Evolutionary conservation across 805 yeast genomes (phyloP).

Genomic region (Hanseniaspora jakobsenii): DNA sequence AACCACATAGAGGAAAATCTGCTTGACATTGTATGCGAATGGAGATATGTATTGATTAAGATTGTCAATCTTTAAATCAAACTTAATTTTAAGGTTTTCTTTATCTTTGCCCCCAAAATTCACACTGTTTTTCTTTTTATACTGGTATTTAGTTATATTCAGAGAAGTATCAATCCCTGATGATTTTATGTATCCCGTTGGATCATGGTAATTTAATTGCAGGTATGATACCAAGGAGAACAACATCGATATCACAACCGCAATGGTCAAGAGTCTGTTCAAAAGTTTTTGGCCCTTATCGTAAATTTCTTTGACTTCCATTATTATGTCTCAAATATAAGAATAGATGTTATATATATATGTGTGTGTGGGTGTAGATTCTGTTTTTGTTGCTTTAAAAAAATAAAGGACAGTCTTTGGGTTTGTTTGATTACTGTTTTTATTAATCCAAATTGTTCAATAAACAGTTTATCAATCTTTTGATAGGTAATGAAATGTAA

Average conservation of each 20-base stretch:
- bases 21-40: constrained; percentile 8
- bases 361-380: too few relatives aligned
- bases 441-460: too few relatives aligned
- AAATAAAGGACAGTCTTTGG: too few relatives aligned
- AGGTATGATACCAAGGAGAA: constrained; percentile 3
- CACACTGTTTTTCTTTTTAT: constrained; percentile 7
- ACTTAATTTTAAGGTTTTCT: constrained; percentile 4
- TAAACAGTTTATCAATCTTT: too few relatives aligned
- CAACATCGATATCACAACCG: background rate
- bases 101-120: constrained; percentile 12
- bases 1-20: constrained; percentile 11
- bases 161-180: constrained; percentile 2
- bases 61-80: constrained; percentile 6
- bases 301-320: too few relatives aligned
- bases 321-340: too few relatives aligned
- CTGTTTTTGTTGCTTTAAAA: too few relatives aligned
- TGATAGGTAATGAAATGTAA: too few relatives aligned
- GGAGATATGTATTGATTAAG: constrained; percentile 1
- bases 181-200: background rate
- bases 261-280: background rate
- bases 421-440: too few relatives aligned
- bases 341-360: too few relatives aligned
- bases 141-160: constrained; percentile 2
- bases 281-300: background rate
- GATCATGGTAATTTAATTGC: constrained; percentile 2